These are phyloP conservation scores for Cicer chorassanicum DNA, from an alignment of 306 rosid species.

Conservation along the genomic window DNA sequence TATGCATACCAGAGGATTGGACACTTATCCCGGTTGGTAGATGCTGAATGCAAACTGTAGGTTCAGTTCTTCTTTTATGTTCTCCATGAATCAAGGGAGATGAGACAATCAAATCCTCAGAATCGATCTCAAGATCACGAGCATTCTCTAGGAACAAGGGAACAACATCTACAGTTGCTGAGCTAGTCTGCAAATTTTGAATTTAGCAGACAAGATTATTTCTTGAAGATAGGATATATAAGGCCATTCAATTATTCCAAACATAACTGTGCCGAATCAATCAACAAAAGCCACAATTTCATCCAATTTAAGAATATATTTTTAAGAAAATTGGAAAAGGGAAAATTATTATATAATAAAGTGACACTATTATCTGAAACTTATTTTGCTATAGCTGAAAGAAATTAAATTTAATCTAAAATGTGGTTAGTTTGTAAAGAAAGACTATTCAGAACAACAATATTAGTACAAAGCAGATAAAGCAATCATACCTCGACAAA, in stretches of 20 bases:
- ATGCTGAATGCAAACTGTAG: constrained; percentile 68
- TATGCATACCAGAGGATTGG: constrained; percentile 66
- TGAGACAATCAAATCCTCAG: constrained; percentile 57
- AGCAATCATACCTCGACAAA: background rate
- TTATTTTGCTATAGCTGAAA: background rate
- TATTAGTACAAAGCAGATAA: too few species aligned
- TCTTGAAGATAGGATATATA: constrained; percentile 21
- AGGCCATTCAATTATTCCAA: too few species aligned
- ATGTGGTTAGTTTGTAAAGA: background rate
- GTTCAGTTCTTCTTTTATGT: constrained; percentile 48
- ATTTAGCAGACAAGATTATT: constrained; percentile 25
- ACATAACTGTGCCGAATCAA: too few species aligned
- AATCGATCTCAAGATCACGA: constrained; percentile 57
- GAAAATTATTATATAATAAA: too few species aligned
- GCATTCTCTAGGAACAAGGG: constrained; percentile 67
- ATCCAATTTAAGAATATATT: background rate
- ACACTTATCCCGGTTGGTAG: constrained; percentile 67
- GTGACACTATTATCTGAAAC: background rate
- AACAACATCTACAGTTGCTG: constrained; percentile 72
- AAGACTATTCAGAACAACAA: background rate
- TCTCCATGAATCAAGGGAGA: constrained; percentile 51
- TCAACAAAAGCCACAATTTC: background rate
- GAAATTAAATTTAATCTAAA: background rate
- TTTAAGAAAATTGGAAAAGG: too few species aligned
- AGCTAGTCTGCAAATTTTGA: constrained; percentile 59